Percentiles rank a stretch among this genome's conserved stretches.
phyloP scores from a whole-genome alignment of 2,329 filamentous ascomycete genomes.

The Pezicula carpinea region DNA sequence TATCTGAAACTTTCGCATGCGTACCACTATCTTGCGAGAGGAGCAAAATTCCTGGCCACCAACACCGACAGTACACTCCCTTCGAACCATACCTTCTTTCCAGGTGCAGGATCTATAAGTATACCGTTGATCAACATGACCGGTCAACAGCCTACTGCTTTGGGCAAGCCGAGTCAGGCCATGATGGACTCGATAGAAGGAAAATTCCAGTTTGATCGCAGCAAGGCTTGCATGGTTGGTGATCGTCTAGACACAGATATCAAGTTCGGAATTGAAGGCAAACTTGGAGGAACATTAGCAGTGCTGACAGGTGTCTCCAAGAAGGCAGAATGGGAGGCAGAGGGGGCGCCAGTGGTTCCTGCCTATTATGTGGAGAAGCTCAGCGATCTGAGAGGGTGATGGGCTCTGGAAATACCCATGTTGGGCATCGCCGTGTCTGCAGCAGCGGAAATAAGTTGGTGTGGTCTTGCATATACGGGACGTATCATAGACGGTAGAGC shows the following conservation, averaged over 20 bases:
- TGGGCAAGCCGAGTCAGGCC: slow-evolving; percentile 94
- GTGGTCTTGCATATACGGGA: too few relatives aligned
- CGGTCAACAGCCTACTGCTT: slow-evolving; percentile 63
- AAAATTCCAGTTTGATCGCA: slow-evolving; percentile 84
- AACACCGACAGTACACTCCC: slow-evolving; percentile 91
- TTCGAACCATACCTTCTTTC: slow-evolving; percentile 76
- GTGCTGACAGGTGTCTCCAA: slow-evolving; percentile 87
- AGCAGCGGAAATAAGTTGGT: too few relatives aligned
- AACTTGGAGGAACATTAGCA: slow-evolving; percentile 83
- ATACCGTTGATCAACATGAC: slow-evolving; percentile 73
- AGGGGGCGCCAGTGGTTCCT: slow-evolving; percentile 65
- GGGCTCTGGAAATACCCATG: neutral
- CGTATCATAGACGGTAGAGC: too few relatives aligned
- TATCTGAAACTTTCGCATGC: slow-evolving; percentile 87
- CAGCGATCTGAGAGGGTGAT: slow-evolving; percentile 60
- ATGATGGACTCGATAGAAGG: slow-evolving; percentile 99
- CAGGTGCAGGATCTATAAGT: slow-evolving; percentile 80
- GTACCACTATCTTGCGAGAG: slow-evolving; percentile 77
- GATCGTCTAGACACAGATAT: slow-evolving; percentile 95
- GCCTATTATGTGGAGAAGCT: slow-evolving; percentile 80
- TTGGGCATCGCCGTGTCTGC: neutral
- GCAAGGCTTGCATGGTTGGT: slow-evolving; percentile 89
- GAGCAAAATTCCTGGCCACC: slow-evolving; percentile 85
- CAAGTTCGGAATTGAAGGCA: slow-evolving; percentile 86
- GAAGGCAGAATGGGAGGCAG: slow-evolving; percentile 75